These are phyloP conservation scores for Gleditsia sinensis DNA, from an alignment of 306 rosid species.

Conservation along the genomic window DNA sequence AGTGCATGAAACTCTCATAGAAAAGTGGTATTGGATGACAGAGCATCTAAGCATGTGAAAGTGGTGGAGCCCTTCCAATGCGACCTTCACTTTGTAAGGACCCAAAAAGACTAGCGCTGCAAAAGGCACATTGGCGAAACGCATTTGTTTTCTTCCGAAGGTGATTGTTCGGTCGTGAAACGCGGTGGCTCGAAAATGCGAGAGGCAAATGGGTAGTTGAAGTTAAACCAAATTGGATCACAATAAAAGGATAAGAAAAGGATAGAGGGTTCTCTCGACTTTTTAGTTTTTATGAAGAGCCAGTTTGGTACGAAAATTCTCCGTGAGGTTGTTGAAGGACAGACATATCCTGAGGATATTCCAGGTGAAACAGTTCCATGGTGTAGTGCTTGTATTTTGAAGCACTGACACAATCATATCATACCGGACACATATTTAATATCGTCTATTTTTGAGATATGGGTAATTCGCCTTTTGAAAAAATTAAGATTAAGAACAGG, in stretches of 20 bases:
- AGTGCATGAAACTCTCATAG: constrained; percentile 35
- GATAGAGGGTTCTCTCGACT: not conserved
- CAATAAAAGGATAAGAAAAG: not conserved
- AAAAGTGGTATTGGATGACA: constrained; percentile 45
- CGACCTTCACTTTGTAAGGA: constrained; percentile 28
- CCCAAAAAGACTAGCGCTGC: constrained; percentile 17
- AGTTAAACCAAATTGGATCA: not conserved
- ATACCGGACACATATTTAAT: too few relatives aligned
- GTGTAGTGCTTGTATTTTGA: not conserved
- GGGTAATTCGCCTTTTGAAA: too few relatives aligned
- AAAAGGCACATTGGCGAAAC: constrained; percentile 33
- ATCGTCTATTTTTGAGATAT: too few relatives aligned
- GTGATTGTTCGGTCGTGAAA: constrained; percentile 18
- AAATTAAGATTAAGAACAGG: too few relatives aligned
- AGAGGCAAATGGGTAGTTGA: not conserved
- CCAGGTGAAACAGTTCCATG: not conserved
- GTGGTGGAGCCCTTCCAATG: constrained; percentile 40
- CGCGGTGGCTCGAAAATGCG: constrained; percentile 43
- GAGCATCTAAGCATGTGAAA: constrained; percentile 54
- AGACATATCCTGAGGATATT: constrained; percentile 43
- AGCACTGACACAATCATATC: too few relatives aligned
- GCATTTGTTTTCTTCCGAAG: constrained; percentile 12
- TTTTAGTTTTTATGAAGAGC: constrained; percentile 3
- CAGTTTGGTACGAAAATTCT: not conserved
- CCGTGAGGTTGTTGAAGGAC: constrained; percentile 5